Evolutionary conservation across 371 early-diverging fungal species (phyloP).

Genomic region (Apophysomyces ossiformis): DNA sequence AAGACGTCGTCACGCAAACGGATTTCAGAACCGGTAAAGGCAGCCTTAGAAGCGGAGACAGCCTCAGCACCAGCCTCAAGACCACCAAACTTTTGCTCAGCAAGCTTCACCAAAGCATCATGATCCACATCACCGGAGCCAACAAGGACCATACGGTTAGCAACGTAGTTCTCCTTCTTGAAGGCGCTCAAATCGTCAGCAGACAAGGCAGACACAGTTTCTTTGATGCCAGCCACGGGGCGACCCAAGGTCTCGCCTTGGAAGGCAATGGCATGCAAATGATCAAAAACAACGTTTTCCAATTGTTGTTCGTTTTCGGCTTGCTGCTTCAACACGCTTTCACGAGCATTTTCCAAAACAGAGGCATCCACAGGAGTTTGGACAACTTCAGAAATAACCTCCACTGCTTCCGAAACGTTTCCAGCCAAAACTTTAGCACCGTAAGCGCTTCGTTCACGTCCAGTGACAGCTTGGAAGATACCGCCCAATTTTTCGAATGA

Average conservation of each 20-base stretch:
- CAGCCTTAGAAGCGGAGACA: slow-evolving; percentile 47
- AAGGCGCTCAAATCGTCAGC: slow-evolving; percentile 80
- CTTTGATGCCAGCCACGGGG: slow-evolving; percentile 88
- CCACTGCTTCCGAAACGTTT: slow-evolving; percentile 80
- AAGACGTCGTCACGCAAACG: slow-evolving; percentile 89
- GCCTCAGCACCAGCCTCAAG: slow-evolving; percentile 45
- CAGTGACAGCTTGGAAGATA: slow-evolving; percentile 90
- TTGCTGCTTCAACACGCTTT: slow-evolving; percentile 87
- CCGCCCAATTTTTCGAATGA: slow-evolving; percentile 88
- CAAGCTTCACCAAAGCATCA: slow-evolving; percentile 85
- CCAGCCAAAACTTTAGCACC: slow-evolving; percentile 83
- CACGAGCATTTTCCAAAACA: slow-evolving; percentile 82
- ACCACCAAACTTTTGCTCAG: slow-evolving; percentile 85
- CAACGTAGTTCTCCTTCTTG: slow-evolving; percentile 85
- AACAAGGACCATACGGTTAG: slow-evolving; percentile 90
- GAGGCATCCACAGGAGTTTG: slow-evolving; percentile 82
- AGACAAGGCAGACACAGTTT: slow-evolving; percentile 83
- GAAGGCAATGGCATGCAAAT: slow-evolving; percentile 92
- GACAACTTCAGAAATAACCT: slow-evolving; percentile 86
- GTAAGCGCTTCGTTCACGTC: slow-evolving; percentile 94
- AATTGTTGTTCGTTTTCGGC: slow-evolving; percentile 87
- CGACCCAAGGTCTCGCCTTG: slow-evolving; percentile 86
- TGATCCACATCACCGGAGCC: slow-evolving; percentile 93
- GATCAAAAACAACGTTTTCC: slow-evolving; percentile 87
- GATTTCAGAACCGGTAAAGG: slow-evolving; percentile 89